A percentile compares a stretch with the other conserved stretches of the same genome.
phyloP scores from a whole-genome alignment of 1,139 yeast species.

The Geotrichum reessii region DNA sequence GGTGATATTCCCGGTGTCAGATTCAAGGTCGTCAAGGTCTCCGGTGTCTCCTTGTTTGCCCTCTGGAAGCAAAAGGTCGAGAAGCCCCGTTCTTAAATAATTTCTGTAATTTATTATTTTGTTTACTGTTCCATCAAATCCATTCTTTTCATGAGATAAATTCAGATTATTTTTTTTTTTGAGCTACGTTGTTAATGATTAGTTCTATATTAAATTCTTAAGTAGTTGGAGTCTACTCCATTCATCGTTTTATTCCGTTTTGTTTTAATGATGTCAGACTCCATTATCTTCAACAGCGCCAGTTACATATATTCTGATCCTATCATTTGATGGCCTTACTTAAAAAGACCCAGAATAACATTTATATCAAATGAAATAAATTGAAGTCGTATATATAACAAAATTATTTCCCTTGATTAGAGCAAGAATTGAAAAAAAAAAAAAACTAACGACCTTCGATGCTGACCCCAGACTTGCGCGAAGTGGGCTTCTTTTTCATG shows the following conservation, averaged over 20 bases:
- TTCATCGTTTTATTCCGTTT: no score
- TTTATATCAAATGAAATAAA: background rate
- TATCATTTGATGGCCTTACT: no score
- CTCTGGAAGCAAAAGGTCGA: conserved; percentile 99
- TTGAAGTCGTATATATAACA: background rate
- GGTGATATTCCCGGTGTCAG: conserved; percentile 99
- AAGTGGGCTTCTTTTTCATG: conserved; percentile 44
- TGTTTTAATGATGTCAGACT: no score
- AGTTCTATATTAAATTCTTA: no score
- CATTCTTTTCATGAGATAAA: background rate
- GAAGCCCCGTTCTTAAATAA: conserved; percentile 80
- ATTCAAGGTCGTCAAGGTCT: conserved; percentile 99
- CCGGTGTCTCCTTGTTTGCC: conserved; percentile 99
- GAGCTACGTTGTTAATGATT: no score
- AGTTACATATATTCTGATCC: no score
- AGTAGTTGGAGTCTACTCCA: no score
- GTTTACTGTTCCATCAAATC: background rate
- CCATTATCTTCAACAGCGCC: no score
- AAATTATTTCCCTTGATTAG: no score
- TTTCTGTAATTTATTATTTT: background rate
- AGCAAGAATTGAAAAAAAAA: background rate
- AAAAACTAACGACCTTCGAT: conserved; percentile 53
- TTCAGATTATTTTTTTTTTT: background rate
- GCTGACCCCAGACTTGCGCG: conserved; percentile 63
- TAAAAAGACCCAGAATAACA: no score